Evolutionary conservation across 164 flowering plant genomes (phyloP).

Genomic region (Hamamelis virginiana): DNA sequence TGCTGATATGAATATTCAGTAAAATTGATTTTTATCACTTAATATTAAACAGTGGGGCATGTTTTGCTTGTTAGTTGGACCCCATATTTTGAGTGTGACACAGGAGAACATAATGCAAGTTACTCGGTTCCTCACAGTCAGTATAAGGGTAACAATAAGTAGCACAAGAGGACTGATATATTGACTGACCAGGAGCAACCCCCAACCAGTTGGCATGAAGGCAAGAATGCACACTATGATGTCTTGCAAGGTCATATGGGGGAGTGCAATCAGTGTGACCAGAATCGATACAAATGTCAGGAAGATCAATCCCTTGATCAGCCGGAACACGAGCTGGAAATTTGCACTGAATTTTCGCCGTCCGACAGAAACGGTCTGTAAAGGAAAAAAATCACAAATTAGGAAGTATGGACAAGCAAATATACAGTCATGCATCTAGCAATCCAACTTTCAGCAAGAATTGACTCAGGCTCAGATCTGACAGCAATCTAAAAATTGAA

Average conservation of each 20-base stretch:
- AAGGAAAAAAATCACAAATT: background rate
- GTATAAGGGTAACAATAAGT: background rate
- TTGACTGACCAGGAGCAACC: conserved; percentile 75
- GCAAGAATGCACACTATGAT: conserved; percentile 85
- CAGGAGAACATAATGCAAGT: background rate
- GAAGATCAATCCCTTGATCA: conserved; percentile 85
- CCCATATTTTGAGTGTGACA: background rate
- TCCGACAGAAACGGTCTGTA: conserved; percentile 81
- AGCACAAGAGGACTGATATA: background rate
- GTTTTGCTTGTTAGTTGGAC: too few relatives aligned
- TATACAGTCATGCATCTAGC: too few relatives aligned
- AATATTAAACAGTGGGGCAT: background rate
- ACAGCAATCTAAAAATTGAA: background rate
- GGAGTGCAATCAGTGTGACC: conserved; percentile 57
- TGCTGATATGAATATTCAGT: too few relatives aligned
- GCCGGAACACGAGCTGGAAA: conserved; percentile 74
- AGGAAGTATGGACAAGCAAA: too few relatives aligned
- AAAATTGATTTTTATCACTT: background rate
- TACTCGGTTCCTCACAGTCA: background rate
- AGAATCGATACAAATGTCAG: conserved; percentile 63
- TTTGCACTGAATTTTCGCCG: conserved; percentile 75
- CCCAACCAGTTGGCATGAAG: conserved; percentile 97
- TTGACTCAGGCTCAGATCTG: too few relatives aligned
- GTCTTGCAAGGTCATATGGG: conserved; percentile 69
- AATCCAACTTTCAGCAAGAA: too few relatives aligned